Conservation (phyloP, 306 rosid species). For the Quercus wislizeni region DNA sequence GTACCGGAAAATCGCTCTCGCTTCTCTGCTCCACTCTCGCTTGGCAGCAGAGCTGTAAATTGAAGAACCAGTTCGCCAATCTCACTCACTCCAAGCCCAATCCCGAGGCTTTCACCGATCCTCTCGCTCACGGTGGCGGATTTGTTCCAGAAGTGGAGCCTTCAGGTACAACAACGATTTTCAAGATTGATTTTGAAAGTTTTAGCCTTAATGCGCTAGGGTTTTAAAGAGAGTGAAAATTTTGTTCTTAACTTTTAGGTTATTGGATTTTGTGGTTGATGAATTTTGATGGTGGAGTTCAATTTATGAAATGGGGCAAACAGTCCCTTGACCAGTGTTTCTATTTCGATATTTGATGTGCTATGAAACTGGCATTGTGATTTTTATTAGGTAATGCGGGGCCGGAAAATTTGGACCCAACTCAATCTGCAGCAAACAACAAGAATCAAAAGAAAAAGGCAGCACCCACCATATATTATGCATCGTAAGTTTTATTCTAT, state of each 20-base stretch:
- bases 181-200: background rate
- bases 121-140: slow-evolving; percentile 77
- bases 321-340: background rate
- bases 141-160: slow-evolving; percentile 61
- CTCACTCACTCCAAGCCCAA: slow-evolving; percentile 41
- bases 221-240: background rate
- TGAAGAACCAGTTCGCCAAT: slow-evolving; percentile 25
- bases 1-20: slow-evolving; percentile 91
- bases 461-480: slow-evolving; percentile 70
- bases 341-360: background rate
- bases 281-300: background rate
- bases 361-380: background rate
- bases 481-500: slow-evolving; percentile 56
- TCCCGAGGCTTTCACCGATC: slow-evolving; percentile 58
- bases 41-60: slow-evolving; percentile 69
- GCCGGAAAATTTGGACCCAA: slow-evolving; percentile 37
- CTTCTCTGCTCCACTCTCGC: slow-evolving; percentile 89
- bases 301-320: background rate
- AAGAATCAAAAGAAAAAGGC: slow-evolving; percentile 62
- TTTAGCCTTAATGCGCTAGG: background rate
- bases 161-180: slow-evolving; percentile 29
- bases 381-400: slow-evolving; percentile 24
- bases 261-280: background rate
- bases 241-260: background rate
- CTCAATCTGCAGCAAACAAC: slow-evolving; percentile 35